These are phyloP conservation scores for Pseudozyma thailandica DNA, from an alignment of 1,284 basidiomycete genomes.

Conservation along the genomic window DNA sequence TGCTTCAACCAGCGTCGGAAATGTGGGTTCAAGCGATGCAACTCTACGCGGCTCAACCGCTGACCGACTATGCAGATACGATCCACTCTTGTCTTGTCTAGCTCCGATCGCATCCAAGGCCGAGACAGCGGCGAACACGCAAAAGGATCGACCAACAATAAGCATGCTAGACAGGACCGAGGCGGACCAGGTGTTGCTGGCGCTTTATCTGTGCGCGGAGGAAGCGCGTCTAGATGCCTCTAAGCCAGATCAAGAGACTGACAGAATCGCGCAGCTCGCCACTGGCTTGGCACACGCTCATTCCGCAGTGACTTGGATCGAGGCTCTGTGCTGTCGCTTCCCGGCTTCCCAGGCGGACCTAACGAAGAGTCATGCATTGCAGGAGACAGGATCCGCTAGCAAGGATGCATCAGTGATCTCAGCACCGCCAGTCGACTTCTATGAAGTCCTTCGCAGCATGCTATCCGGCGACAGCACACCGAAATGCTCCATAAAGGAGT, in stretches of 20 bases:
- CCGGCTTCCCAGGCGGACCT: not conserved
- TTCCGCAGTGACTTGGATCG: constrained; percentile 8
- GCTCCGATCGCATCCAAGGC: not conserved
- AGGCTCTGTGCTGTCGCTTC: constrained; percentile 14
- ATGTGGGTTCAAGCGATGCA: not conserved
- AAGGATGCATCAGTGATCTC: not conserved
- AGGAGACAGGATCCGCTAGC: not conserved
- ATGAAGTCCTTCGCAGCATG: constrained; percentile 15
- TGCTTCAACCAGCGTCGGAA: not conserved
- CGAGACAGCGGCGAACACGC: not conserved
- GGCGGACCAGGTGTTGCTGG: constrained; percentile 4
- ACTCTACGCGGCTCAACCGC: not conserved
- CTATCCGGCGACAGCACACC: not conserved
- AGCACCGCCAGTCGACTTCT: constrained; percentile 16
- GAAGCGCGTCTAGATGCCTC: constrained; percentile 41
- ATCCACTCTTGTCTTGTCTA: constrained; percentile 19
- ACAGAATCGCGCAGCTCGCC: constrained; percentile 7
- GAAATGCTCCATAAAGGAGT: constrained; percentile 5
- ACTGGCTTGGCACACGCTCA: not conserved
- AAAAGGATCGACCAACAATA: not conserved
- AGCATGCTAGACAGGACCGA: constrained; percentile 4
- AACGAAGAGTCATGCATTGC: too few species aligned
- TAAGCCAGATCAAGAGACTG: not conserved
- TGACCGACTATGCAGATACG: constrained; percentile 18
- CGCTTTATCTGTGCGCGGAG: constrained; percentile 53